Conservation (phyloP, 2,329 filamentous ascomycete genomes). For the Fusarium tupiense region DNA sequence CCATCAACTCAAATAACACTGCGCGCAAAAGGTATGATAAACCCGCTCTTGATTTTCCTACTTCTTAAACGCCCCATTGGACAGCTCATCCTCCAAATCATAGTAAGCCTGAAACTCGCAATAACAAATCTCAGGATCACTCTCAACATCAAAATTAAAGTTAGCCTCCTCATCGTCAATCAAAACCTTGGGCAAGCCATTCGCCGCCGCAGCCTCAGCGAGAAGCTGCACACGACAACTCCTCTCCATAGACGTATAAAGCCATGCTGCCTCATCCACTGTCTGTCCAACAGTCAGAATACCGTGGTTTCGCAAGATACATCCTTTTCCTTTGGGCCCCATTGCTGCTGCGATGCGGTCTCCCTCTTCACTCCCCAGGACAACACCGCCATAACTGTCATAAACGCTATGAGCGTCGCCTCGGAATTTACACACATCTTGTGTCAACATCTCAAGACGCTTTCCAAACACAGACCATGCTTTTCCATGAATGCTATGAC, state of each 20-base stretch:
- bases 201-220: conserved; percentile 43
- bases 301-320: conserved; percentile 76
- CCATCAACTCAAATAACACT: not conserved
- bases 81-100: conserved; percentile 39
- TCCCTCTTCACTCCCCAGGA: conserved; percentile 71
- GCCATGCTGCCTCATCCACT: conserved; percentile 77
- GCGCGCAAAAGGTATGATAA: not conserved
- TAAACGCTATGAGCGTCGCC: conserved; percentile 71
- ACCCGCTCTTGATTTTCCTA: not conserved
- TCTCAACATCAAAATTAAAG: conserved; percentile 47
- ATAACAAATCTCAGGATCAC: conserved; percentile 41
- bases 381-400: conserved; percentile 60
- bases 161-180: conserved; percentile 55
- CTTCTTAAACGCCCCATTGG: conserved; percentile 37
- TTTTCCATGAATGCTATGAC: conserved; percentile 71
- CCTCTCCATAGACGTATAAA: conserved; percentile 74
- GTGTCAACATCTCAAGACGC: conserved; percentile 74
- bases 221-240: conserved; percentile 61
- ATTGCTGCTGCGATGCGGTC: conserved; percentile 69
- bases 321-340: conserved; percentile 64
- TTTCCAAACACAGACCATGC: conserved; percentile 73
- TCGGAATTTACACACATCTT: conserved; percentile 72
- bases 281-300: conserved; percentile 74
- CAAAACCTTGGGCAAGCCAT: conserved; percentile 48
- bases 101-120: conserved; percentile 44